Conservation (phyloP, 1,284 basidiomycete genomes). For the Apiotrichum domesticum region DNA sequence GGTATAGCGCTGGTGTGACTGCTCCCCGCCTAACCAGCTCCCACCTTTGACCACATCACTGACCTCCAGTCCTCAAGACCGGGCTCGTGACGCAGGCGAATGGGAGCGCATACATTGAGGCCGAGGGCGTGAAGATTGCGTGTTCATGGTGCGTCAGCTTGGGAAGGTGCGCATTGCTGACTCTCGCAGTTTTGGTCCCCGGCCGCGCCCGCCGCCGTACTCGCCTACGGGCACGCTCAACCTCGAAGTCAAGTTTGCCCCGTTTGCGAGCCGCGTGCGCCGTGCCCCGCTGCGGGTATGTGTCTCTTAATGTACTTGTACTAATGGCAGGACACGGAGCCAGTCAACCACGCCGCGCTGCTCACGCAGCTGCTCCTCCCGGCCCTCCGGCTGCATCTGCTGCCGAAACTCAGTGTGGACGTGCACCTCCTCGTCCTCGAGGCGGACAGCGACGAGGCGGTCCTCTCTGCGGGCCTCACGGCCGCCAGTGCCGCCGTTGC, state of each 20-base stretch:
- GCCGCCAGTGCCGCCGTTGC: constrained; percentile 81
- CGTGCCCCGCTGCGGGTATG: constrained; percentile 79
- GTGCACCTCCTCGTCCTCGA: constrained; percentile 87
- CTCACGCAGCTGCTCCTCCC: constrained; percentile 83
- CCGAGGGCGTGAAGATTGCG: constrained; percentile 74
- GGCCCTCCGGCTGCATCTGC: constrained; percentile 75
- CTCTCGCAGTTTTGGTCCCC: constrained; percentile 73
- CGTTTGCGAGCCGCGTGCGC: constrained; percentile 73
- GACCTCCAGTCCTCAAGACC: constrained; percentile 55
- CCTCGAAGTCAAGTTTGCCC: constrained; percentile 93
- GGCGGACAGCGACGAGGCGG: constrained; percentile 76
- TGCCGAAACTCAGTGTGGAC: constrained; percentile 92
- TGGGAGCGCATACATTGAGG: constrained; percentile 92
- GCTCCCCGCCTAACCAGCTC: too few relatives aligned
- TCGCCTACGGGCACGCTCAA: constrained; percentile 82
- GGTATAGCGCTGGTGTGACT: too few relatives aligned
- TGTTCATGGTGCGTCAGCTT: constrained; percentile 71
- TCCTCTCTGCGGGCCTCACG: constrained; percentile 71
- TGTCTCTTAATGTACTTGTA: background rate
- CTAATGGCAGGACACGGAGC: constrained; percentile 76
- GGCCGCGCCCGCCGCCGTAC: constrained; percentile 60
- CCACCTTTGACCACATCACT: too few relatives aligned
- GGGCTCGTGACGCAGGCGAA: constrained; percentile 88
- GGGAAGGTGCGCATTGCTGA: too few relatives aligned
- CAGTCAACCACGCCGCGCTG: constrained; percentile 70